Percentiles rank a stretch among this genome's conserved stretches.
Conservation (phyloP, 306 rosid species). For the Cucumis sativus region DNA sequence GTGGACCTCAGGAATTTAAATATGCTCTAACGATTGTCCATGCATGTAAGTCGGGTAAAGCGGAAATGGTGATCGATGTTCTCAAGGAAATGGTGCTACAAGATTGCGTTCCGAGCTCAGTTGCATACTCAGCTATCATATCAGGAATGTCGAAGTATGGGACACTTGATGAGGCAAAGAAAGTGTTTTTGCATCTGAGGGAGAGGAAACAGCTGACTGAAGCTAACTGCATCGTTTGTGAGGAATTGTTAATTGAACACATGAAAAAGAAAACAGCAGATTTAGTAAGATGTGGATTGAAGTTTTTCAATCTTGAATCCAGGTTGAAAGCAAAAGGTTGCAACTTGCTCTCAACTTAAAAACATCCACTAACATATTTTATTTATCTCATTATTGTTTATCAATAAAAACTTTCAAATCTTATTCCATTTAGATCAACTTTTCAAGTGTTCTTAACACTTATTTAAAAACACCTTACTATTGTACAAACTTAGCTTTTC, state of each 20-base stretch:
- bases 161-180: conserved; percentile 73
- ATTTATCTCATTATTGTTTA: background rate
- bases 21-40: conserved; percentile 54
- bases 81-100: conserved; percentile 65
- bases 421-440: no score
- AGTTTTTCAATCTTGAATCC: conserved; percentile 68
- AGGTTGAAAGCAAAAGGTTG: conserved; percentile 67
- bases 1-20: conserved; percentile 66
- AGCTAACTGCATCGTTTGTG: conserved; percentile 51
- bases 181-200: conserved; percentile 42
- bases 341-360: conserved; percentile 37
- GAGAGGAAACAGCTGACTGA: conserved; percentile 47
- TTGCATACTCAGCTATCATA: conserved; percentile 44
- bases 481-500: no score
- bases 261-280: conserved; percentile 77
- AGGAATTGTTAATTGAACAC: conserved; percentile 69
- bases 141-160: conserved; percentile 72
- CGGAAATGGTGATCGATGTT: conserved; percentile 43
- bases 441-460: no score
- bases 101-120: conserved; percentile 38
- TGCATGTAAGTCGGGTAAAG: conserved; percentile 42
- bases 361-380: background rate
- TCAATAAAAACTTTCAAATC: background rate
- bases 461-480: no score
- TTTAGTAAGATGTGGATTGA: conserved; percentile 60